Conservation (phyloP, 1,284 basidiomycete species). For the Trichosporon sp. region DNA sequence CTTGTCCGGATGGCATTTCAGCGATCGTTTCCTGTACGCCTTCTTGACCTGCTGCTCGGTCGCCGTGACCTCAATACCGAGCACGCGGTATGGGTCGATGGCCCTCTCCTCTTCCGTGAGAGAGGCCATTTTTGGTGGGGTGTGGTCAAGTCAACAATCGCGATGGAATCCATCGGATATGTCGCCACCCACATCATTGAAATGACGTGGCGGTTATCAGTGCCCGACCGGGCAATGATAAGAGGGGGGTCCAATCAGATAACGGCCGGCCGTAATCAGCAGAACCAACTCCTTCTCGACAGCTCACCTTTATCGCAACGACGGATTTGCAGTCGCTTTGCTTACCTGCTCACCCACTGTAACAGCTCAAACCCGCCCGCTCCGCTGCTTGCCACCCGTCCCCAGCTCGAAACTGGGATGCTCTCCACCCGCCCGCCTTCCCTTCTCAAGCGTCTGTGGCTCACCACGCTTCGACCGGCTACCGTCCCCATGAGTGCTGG, state of each 20-base stretch:
- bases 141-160: background rate
- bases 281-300: background rate
- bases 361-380: background rate
- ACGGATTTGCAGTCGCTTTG: no score
- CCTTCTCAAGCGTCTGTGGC: constrained; percentile 36
- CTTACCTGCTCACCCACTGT: background rate
- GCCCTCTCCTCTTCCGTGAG: constrained; percentile 56
- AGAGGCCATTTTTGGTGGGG: constrained; percentile 34
- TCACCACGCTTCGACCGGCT: constrained; percentile 32
- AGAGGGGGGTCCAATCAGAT: constrained; percentile 14
- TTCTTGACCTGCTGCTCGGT: constrained; percentile 80
- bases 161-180: background rate
- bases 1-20: constrained; percentile 86
- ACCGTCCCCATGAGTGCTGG: background rate
- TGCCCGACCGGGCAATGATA: background rate
- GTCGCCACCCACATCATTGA: background rate
- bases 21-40: constrained; percentile 77
- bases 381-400: background rate
- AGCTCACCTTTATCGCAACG: background rate
- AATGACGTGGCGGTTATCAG: constrained; percentile 15
- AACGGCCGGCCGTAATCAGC: constrained; percentile 16
- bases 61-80: constrained; percentile 68
- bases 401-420: constrained; percentile 21
- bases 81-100: constrained; percentile 72
- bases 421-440: constrained; percentile 34